Base-by-base conservation (phyloP, 768 basidiomycete genomes). In the Melanogaster broomeanus region DNA sequence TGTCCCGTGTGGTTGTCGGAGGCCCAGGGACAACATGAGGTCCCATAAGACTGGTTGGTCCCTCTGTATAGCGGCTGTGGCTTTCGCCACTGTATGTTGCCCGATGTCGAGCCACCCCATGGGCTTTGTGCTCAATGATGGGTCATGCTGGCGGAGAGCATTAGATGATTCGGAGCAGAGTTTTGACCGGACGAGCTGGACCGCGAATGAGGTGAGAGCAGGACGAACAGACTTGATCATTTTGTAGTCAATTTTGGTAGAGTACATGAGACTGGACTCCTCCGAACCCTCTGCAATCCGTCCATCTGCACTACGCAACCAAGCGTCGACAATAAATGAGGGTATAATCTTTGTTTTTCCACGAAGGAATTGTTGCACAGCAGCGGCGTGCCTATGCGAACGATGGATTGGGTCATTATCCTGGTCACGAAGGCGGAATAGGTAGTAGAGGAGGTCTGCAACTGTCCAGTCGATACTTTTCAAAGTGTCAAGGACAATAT, bases 201-300 rank as follows among this genome's bases (percentile, higher is more conserved):
- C 59, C 3, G 66, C 69, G 53, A 66, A 68, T 10, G 67, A 66
- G n/a, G 65, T 61, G 10, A 72, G 46, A 10, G 62, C 65, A 34
- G 68, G 45, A 9, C 55, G 56, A 25, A 61, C 57, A 49, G 59
- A 53, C 28, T 57, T 53, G 19, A 71, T 60, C 3, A 61, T 50
- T 6, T 18, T 49, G 44, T 64, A 64, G 13, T 47, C 46, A 15
- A 34, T 31, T 3, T 16, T 30, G 6, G 50, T 49, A 25, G 45
- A 42, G 33, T 55, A 58, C 56, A 63, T 63, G 18, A 22, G 22
- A n/a, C n/a, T n/a, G 28, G 30, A 33, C 35, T 33, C 22, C 10
- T 1, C 11, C 3, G 31, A 42, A 13, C 11, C 18, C 8, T 21
- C 18, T 2, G 6, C 27, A 22, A 24, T 13, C 10, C 37, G 39